These are phyloP conservation scores for Acacia confusa DNA, from an alignment of 306 rosid species.

Conservation along the genomic window DNA sequence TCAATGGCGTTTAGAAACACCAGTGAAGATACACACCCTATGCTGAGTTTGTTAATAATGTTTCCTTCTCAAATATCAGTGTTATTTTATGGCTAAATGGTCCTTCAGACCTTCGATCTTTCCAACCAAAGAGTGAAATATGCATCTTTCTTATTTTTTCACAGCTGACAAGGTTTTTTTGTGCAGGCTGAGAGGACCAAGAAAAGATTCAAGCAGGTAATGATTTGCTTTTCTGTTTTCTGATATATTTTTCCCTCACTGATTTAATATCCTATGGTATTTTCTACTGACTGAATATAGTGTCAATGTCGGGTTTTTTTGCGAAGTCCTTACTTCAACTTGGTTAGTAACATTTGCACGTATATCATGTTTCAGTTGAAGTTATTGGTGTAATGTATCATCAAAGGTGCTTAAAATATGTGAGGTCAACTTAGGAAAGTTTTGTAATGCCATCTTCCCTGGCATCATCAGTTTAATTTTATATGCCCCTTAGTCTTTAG, in stretches of 20 bases:
- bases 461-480: neutral
- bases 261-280: neutral
- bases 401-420: neutral
- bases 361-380: neutral
- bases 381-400: neutral
- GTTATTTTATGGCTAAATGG: conserved; percentile 18
- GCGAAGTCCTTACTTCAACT: neutral
- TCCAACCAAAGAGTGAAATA: neutral
- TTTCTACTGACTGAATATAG: conserved; percentile 17
- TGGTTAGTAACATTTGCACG: neutral
- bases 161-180: conserved; percentile 32
- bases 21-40: neutral
- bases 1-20: neutral
- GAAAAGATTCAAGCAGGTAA: conserved; percentile 85
- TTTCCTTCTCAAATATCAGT: neutral
- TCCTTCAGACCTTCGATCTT: conserved; percentile 12
- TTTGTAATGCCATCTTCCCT: neutral
- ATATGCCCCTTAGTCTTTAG: neutral
- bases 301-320: neutral
- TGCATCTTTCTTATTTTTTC: neutral
- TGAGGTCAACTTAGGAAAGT: neutral
- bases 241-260: neutral
- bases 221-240: conserved; percentile 17
- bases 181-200: conserved; percentile 70
- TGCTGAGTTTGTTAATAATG: neutral